phyloP scores from a whole-genome alignment of 192 early-diverging fungal species.

The Podochytrium sp. region DNA sequence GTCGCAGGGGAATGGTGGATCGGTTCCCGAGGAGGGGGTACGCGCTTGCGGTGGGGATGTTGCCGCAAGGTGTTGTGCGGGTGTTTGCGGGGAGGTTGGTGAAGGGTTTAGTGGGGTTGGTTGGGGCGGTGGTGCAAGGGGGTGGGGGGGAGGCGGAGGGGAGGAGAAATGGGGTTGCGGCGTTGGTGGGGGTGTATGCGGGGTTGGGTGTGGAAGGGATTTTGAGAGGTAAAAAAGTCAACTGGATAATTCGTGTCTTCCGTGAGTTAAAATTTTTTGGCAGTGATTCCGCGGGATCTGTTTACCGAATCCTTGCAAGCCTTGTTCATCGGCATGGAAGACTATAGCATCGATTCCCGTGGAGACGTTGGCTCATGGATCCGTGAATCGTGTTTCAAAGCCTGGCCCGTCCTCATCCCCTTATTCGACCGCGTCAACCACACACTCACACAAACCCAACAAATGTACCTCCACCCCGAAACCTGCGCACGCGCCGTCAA shows the following conservation, averaged over 20 bases:
- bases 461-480: neutral
- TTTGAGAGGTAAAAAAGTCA: neutral
- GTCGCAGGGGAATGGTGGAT: conserved; percentile 32
- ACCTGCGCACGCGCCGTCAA: conserved; percentile 17
- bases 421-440: too few relatives aligned
- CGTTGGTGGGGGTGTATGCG: conserved; percentile 42
- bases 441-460: too few relatives aligned
- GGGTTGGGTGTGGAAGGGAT: conserved; percentile 14
- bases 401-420: conserved; percentile 46
- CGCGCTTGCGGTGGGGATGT: conserved; percentile 64
- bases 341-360: conserved; percentile 86
- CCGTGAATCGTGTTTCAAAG: conserved; percentile 71
- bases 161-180: conserved; percentile 65
- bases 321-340: conserved; percentile 71
- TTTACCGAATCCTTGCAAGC: conserved; percentile 53
- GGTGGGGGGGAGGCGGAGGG: conserved; percentile 67
- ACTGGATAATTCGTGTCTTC: too few relatives aligned
- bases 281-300: conserved; percentile 27
- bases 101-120: conserved; percentile 16
- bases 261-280: neutral
- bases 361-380: conserved; percentile 97
- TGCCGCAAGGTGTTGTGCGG: conserved; percentile 38
- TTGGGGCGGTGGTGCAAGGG: conserved; percentile 41
- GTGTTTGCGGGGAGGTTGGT: conserved; percentile 33
- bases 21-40: conserved; percentile 61